Evolutionary conservation across 2,329 filamentous ascomycete species (phyloP).

Genomic region (Lasiodiplodia gonubiensis): DNA sequence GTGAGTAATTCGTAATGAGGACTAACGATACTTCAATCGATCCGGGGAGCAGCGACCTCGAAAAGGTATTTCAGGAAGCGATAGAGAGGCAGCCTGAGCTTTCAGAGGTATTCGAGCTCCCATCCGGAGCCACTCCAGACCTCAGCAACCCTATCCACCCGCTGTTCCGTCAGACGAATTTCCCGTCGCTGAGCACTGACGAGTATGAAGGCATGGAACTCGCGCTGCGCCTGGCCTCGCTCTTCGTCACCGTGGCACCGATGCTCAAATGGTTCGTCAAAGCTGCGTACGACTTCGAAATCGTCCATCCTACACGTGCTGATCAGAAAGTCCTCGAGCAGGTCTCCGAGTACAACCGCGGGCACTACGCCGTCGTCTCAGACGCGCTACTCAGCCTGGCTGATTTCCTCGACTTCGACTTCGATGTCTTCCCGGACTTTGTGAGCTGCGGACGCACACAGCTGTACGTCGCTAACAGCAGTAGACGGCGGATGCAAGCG

Average conservation of each 20-base stretch:
- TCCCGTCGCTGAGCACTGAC: constrained; percentile 6
- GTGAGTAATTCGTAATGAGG: neutral
- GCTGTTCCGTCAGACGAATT: constrained; percentile 13
- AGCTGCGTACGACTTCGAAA: constrained; percentile 2
- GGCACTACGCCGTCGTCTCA: neutral
- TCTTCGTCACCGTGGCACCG: neutral
- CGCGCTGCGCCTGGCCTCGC: constrained; percentile 16
- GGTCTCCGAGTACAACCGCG: neutral
- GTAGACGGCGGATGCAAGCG: neutral
- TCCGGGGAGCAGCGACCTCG: neutral
- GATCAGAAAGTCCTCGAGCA: neutral
- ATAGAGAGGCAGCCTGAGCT: neutral
- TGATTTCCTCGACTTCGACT: constrained; percentile 5
- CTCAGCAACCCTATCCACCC: constrained; percentile 15
- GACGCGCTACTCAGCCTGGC: constrained; percentile 5
- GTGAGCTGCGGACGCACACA: constrained; percentile 2
- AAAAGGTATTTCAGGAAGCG: neutral
- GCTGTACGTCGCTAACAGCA: neutral
- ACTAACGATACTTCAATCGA: neutral
- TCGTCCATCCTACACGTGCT: neutral
- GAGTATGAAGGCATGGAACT: constrained; percentile 16
- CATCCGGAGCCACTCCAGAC: neutral
- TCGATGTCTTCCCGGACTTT: neutral
- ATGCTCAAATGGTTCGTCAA: constrained; percentile 28
- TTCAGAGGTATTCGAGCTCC: neutral